Conservation (phyloP, 768 basidiomycete genomes). For the Botryobasidium botryosum region DNA sequence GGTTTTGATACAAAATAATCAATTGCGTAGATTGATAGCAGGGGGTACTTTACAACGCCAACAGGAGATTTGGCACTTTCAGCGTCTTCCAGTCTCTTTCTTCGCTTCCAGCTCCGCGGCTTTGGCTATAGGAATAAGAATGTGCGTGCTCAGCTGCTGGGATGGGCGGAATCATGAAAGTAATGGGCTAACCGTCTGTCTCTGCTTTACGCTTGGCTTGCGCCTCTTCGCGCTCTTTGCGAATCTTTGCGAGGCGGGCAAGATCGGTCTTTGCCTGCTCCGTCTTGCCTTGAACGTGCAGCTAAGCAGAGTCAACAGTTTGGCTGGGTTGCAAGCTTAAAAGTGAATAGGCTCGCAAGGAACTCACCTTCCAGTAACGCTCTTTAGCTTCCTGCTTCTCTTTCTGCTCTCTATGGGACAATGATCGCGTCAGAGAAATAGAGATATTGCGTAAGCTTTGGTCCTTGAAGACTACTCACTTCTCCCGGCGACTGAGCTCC, state of each 20-base stretch:
- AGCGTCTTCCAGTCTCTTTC: too few species aligned
- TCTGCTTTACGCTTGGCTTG: conserved; percentile 81
- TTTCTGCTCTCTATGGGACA: conserved; percentile 57
- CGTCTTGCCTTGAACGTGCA: conserved; percentile 71
- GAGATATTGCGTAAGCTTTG: background rate
- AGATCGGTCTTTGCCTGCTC: conserved; percentile 81
- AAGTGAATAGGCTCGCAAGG: background rate
- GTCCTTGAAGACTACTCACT: too few species aligned
- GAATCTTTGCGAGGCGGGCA: conserved; percentile 68
- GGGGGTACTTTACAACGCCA: too few species aligned
- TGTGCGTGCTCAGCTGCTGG: background rate
- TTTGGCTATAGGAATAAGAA: conserved; percentile 31
- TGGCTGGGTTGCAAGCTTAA: background rate
- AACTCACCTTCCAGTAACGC: conserved; percentile 63
- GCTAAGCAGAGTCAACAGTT: conserved; percentile 22
- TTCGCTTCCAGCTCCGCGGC: conserved; percentile 45
- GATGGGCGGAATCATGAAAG: background rate
- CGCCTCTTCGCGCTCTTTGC: conserved; percentile 74
- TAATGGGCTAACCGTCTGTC: conserved; percentile 41
- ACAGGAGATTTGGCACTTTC: too few species aligned
- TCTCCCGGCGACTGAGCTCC: conserved; percentile 47
- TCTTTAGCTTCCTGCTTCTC: conserved; percentile 85
- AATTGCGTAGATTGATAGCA: too few species aligned
- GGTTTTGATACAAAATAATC: too few species aligned
- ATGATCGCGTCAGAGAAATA: background rate